Base-by-base conservation (phyloP, 179 eudicot genomes). In the Camellia oleifera region DNA sequence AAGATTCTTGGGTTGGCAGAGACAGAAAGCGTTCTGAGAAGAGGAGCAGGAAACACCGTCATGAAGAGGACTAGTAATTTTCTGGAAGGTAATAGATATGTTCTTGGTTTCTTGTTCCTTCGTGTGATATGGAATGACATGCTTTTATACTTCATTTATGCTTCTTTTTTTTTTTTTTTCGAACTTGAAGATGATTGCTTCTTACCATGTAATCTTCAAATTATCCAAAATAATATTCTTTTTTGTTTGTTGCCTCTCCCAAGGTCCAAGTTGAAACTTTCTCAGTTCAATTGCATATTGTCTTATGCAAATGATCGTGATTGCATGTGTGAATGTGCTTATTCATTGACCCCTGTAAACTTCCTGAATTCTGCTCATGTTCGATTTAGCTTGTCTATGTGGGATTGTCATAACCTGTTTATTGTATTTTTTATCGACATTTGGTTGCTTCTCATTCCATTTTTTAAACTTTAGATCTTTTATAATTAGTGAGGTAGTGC, bases 1-100 rank as follows among this genome's bases (percentile, higher is more conserved):
- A 90, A 68, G 92, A 89, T 89, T 84, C 89, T 12, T 83, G 91
- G 76, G 85, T 87, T 78, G 94, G 97, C 72, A 92, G 97, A 76
- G 88, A 87, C 82, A 87, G 86, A 53, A 92, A 82, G 86, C 89
- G 93, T 18, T 85, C 92, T 53, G 87, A 83, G 79, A 92, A 90
- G 93, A 91, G 87, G 90, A 93, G 90, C 85, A 82, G 89, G 80
- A 91, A 86, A 66, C 90, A 87, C 73, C 77, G 56, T 50, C 88
- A 58, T 78, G 76, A 74, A 75, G 69, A 83, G 56, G 91, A 89
- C 61, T 86, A 85, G 77, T 63, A 40, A 81, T 42, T 20, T 58
- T 63, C 18, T 60, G 18, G 45, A 77, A 54, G 86, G 88, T 86
- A 77, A 69, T 48, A 1, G n/a, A 44, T 61, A 18, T n/a, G 68